These are phyloP conservation scores for Verticillium tricorpus DNA, from an alignment of 2,329 filamentous ascomycete genomes.

Conservation along the genomic window DNA sequence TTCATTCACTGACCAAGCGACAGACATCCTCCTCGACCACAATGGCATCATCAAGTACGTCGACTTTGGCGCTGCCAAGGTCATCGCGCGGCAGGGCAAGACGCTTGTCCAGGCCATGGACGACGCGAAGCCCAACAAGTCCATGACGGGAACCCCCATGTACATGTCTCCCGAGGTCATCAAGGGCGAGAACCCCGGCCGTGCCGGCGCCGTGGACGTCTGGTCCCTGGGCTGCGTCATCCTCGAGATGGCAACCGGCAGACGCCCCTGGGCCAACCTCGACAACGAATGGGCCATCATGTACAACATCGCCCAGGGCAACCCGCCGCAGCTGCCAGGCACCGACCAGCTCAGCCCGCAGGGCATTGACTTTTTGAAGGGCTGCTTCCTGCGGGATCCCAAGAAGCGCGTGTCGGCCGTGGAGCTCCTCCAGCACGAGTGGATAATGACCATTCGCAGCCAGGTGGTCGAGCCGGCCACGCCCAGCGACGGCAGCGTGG, in stretches of 20 bases:
- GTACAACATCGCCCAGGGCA: conserved; percentile 99
- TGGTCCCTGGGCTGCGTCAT: conserved; percentile 98
- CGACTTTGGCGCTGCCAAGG: conserved; percentile 95
- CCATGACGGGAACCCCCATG: conserved; percentile 98
- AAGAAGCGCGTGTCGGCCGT: conserved; percentile 73
- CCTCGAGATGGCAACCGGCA: conserved; percentile 93
- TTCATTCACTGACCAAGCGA: conserved; percentile 4
- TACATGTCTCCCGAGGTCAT: conserved; percentile 99
- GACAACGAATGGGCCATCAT: conserved; percentile 99
- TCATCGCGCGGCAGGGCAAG: conserved; percentile 89
- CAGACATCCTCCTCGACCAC: conserved; percentile 92
- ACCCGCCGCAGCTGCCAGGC: conserved; percentile 79
- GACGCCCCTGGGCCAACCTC: conserved; percentile 88
- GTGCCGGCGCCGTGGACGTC: conserved; percentile 84
- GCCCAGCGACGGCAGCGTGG: conserved; percentile 50
- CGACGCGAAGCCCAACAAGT: conserved; percentile 67
- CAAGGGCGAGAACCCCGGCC: conserved; percentile 76
- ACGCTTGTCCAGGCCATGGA: conserved; percentile 68
- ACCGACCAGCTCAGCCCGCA: conserved; percentile 76
- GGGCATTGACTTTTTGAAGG: conserved; percentile 83
- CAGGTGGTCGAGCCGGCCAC: conserved; percentile 62
- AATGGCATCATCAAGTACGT: conserved; percentile 99
- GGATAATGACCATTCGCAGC: conserved; percentile 66
- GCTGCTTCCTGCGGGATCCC: conserved; percentile 84
- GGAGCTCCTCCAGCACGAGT: conserved; percentile 90